These are phyloP conservation scores for Hemileccinum hortonii DNA, from an alignment of 1,284 basidiomycete species.

Conservation along the genomic window DNA sequence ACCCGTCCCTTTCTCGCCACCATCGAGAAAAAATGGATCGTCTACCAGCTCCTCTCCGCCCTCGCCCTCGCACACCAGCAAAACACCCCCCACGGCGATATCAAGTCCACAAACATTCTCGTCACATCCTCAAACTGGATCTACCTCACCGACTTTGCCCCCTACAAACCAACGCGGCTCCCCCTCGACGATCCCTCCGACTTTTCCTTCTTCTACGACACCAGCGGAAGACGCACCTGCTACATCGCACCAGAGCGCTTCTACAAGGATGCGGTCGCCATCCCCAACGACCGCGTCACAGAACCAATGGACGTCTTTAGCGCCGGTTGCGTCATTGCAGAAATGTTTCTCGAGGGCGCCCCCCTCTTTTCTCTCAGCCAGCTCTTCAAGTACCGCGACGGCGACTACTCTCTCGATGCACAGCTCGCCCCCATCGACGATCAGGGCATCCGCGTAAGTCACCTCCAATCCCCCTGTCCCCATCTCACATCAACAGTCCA, in stretches of 20 bases:
- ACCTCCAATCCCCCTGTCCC: background rate
- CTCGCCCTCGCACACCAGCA: conserved; percentile 81
- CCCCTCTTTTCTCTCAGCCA: conserved; percentile 94
- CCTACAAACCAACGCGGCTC: conserved; percentile 94
- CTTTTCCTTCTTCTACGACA: conserved; percentile 98
- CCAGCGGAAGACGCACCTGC: conserved; percentile 88
- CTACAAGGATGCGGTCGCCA: conserved; percentile 55
- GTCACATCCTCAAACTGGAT: conserved; percentile 97
- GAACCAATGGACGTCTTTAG: conserved; percentile 99
- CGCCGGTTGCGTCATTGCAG: conserved; percentile 92
- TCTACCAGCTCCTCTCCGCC: conserved; percentile 88
- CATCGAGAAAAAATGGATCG: conserved; percentile 98
- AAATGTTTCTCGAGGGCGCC: conserved; percentile 93
- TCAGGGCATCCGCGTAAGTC: conserved; percentile 68
- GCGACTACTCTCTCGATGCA: conserved; percentile 76
- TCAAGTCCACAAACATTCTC: conserved; percentile 97
- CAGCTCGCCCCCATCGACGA: conserved; percentile 82
- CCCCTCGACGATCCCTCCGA: conserved; percentile 97
- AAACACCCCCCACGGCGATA: conserved; percentile 91
- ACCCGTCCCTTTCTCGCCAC: conserved; percentile 91
- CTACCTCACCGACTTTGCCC: conserved; percentile 94
- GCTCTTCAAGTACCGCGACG: conserved; percentile 91
- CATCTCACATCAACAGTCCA: conserved; percentile 49
- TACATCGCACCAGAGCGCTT: conserved; percentile 98
- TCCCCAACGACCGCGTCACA: conserved; percentile 73